Evolutionary conservation across 768 basidiomycete species (phyloP).

Genomic region (Russula abietina): DNA sequence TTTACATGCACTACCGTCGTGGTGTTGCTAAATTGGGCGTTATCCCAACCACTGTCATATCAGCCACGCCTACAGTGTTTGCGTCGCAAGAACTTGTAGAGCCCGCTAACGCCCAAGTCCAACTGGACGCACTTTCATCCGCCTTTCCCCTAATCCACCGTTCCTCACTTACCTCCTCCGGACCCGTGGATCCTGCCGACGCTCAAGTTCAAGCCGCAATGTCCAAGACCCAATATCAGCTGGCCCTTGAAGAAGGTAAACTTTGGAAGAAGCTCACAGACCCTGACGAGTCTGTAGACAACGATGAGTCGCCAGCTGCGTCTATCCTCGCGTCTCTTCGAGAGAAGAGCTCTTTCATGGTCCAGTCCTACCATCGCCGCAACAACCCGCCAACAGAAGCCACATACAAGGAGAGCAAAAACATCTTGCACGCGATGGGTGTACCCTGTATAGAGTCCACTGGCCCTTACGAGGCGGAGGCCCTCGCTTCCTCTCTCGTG

Average conservation of each 20-base stretch:
- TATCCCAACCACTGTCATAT: constrained; percentile 33
- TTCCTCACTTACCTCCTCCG: not conserved
- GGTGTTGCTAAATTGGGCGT: constrained; percentile 42
- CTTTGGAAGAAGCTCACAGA: constrained; percentile 27
- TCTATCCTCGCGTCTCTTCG: constrained; percentile 34
- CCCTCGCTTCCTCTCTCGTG: constrained; percentile 73
- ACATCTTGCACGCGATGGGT: constrained; percentile 74
- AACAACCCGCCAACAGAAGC: constrained; percentile 52
- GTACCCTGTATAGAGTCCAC: constrained; percentile 64
- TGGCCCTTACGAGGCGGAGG: constrained; percentile 79
- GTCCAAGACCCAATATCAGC: constrained; percentile 28
- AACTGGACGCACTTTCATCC: constrained; percentile 6
- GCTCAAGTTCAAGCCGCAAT: constrained; percentile 19
- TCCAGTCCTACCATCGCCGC: constrained; percentile 59
- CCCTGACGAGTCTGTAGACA: not conserved
- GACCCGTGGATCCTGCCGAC: not conserved
- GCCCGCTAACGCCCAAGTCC: not conserved
- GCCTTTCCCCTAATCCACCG: not conserved
- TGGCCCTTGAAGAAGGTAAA: constrained; percentile 28
- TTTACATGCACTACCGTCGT: constrained; percentile 38
- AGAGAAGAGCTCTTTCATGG: constrained; percentile 50
- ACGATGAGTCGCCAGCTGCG: constrained; percentile 26
- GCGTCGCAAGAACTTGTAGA: not conserved
- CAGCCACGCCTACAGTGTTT: constrained; percentile 13
- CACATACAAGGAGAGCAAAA: constrained; percentile 66